Evolutionary conservation across 2,329 filamentous ascomycete species (phyloP).

Genomic region (Monilinia laxa): DNA sequence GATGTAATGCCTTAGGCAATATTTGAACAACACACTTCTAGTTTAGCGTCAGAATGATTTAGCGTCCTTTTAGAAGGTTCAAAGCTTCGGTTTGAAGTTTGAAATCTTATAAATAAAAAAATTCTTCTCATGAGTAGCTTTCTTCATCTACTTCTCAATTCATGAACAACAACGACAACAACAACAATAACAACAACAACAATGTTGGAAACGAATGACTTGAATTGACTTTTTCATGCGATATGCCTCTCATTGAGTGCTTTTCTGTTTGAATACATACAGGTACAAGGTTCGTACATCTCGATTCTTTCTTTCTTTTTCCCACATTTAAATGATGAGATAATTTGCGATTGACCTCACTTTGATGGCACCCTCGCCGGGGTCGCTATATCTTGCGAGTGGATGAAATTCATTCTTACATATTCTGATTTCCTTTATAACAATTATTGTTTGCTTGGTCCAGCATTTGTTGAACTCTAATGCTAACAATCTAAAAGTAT

Average conservation of each 20-base stretch:
- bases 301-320: not conserved
- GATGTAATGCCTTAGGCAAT: conserved; percentile 24
- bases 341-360: conserved; percentile 99
- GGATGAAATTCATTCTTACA: conserved; percentile 98
- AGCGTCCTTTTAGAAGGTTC: not conserved
- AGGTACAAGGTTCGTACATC: conserved; percentile 21
- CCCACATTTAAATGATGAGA: conserved; percentile 69
- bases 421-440: conserved; percentile 71
- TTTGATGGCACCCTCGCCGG: conserved; percentile 87
- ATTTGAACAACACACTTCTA: not conserved
- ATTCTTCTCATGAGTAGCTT: not conserved
- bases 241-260: not conserved
- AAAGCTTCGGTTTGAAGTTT: conserved; percentile 2
- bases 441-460: not conserved
- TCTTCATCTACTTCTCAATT: not conserved
- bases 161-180: not conserved
- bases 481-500: conserved; percentile 16
- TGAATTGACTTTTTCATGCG: not conserved
- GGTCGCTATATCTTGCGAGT: conserved; percentile 73
- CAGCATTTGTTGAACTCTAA: not conserved
- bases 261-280: not conserved
- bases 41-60: conserved; percentile 1
- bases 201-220: not conserved
- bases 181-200: not conserved
- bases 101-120: conserved; percentile 16